Evolutionary conservation across 2,329 filamentous ascomycete genomes (phyloP).

Genomic region (Seiridium unicorne): DNA sequence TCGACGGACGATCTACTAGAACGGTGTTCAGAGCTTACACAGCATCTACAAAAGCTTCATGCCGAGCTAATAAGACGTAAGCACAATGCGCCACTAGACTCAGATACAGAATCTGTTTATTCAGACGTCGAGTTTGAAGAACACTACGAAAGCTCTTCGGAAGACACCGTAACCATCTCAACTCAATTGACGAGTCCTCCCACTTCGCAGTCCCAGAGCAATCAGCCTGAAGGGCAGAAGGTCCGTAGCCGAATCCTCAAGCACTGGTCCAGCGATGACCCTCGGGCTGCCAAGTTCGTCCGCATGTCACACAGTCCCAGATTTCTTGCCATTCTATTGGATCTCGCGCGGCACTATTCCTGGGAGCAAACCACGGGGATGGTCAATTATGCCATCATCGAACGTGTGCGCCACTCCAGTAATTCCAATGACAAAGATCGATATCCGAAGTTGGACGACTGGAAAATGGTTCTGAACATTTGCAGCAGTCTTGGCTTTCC

Average conservation of each 20-base stretch:
- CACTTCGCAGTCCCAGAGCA: neutral
- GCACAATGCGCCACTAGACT: neutral
- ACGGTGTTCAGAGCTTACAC: neutral
- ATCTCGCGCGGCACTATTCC: conserved; percentile 1
- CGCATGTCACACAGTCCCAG: neutral
- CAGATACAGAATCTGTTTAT: neutral
- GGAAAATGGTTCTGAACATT: neutral
- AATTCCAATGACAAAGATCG: neutral
- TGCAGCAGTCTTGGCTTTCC: neutral
- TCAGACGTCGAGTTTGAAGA: conserved; percentile 3
- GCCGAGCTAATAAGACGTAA: neutral
- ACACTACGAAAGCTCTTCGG: neutral
- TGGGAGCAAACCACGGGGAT: neutral
- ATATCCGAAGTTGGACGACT: conserved; percentile 4
- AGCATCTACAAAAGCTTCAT: conserved; percentile 1
- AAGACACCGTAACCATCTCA: neutral
- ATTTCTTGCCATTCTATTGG: neutral
- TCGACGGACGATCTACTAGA: neutral
- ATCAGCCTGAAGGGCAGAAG: neutral
- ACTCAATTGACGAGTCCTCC: neutral
- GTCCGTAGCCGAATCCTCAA: neutral
- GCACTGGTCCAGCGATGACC: neutral
- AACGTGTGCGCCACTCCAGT: neutral
- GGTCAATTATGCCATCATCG: conserved; percentile 4
- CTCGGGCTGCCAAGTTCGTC: neutral